phyloP scores from a whole-genome alignment of 2,329 filamentous ascomycete genomes.

The Neospermospora avenae region DNA sequence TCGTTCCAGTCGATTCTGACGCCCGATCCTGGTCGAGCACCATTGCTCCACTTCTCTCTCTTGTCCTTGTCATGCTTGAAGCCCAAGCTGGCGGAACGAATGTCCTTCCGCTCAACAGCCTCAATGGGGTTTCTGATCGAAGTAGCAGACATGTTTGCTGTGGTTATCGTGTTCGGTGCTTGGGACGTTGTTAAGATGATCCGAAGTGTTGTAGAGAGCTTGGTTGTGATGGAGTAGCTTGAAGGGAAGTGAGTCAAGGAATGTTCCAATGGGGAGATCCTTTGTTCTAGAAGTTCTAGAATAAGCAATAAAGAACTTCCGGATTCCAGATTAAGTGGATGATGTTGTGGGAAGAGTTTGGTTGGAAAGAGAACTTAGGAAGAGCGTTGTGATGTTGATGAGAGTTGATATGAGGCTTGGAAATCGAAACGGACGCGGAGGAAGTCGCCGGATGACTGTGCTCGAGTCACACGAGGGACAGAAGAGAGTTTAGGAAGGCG shows the following conservation, averaged over 20 bases:
- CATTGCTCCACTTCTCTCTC: slow-evolving; percentile 31
- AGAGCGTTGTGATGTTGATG: slow-evolving; percentile 13
- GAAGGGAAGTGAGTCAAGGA: slow-evolving; percentile 8
- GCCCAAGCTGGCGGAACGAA: slow-evolving; percentile 29
- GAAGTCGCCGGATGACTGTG: slow-evolving; percentile 28
- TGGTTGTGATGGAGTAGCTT: slow-evolving; percentile 6
- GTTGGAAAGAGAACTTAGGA: slow-evolving; percentile 6
- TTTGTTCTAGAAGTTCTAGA: slow-evolving; percentile 10
- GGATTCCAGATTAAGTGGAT: not conserved
- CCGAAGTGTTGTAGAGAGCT: not conserved
- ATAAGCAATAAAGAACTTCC: slow-evolving; percentile 3
- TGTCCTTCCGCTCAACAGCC: slow-evolving; percentile 29
- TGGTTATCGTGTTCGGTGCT: not conserved
- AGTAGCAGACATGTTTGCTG: slow-evolving; percentile 19
- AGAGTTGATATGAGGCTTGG: slow-evolving; percentile 17
- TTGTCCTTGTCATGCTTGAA: slow-evolving; percentile 35
- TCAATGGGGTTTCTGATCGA: slow-evolving; percentile 16
- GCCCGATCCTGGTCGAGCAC: slow-evolving; percentile 25
- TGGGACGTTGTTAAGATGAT: slow-evolving; percentile 4
- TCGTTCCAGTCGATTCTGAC: slow-evolving; percentile 5
- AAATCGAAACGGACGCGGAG: too few relatives aligned
- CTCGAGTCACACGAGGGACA: slow-evolving; percentile 15
- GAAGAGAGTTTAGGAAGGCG: slow-evolving; percentile 2
- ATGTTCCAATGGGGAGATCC: slow-evolving; percentile 9
- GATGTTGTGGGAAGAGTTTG: slow-evolving; percentile 1